Evolutionary conservation across 2,329 filamentous ascomycete species (phyloP).

Genomic region (Chlorencoelia australis): DNA sequence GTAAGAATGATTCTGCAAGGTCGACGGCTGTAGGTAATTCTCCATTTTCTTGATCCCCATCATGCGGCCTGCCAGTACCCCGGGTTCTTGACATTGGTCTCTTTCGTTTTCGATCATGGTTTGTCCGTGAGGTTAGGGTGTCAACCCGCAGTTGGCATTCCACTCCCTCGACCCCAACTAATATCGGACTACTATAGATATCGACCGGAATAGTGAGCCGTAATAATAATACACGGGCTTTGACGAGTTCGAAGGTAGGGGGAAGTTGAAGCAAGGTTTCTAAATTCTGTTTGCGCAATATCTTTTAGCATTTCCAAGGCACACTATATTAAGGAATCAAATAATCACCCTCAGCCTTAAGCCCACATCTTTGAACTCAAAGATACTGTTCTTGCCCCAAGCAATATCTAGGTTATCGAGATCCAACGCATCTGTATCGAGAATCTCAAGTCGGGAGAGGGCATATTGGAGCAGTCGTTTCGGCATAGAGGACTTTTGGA

Average conservation of each 20-base stretch:
- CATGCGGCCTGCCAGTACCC: background rate
- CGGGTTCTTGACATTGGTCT: constrained; percentile 14
- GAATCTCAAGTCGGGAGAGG: constrained; percentile 69
- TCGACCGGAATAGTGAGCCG: constrained; percentile 80
- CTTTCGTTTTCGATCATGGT: constrained; percentile 25
- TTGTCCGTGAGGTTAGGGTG: constrained; percentile 22
- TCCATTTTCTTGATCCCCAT: constrained; percentile 21
- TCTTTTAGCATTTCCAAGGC: constrained; percentile 13
- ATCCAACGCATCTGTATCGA: constrained; percentile 81
- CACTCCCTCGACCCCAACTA: constrained; percentile 72
- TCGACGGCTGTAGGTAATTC: constrained; percentile 60
- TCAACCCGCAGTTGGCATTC: constrained; percentile 55
- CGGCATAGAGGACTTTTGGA: constrained; percentile 56
- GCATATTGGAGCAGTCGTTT: constrained; percentile 84
- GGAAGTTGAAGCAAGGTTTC: constrained; percentile 66
- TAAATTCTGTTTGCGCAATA: constrained; percentile 56
- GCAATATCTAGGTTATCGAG: constrained; percentile 78
- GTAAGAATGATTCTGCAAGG: constrained; percentile 69
- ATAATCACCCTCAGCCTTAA: constrained; percentile 61
- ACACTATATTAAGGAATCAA: constrained; percentile 1
- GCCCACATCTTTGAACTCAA: constrained; percentile 81
- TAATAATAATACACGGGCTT: constrained; percentile 65
- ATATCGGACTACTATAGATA: constrained; percentile 75
- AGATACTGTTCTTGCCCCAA: constrained; percentile 68
- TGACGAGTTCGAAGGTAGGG: constrained; percentile 56